These are phyloP conservation scores for Bonia amplexicaulis DNA, from an alignment of 176 grass and related monocot genomes.

Conservation along the genomic window DNA sequence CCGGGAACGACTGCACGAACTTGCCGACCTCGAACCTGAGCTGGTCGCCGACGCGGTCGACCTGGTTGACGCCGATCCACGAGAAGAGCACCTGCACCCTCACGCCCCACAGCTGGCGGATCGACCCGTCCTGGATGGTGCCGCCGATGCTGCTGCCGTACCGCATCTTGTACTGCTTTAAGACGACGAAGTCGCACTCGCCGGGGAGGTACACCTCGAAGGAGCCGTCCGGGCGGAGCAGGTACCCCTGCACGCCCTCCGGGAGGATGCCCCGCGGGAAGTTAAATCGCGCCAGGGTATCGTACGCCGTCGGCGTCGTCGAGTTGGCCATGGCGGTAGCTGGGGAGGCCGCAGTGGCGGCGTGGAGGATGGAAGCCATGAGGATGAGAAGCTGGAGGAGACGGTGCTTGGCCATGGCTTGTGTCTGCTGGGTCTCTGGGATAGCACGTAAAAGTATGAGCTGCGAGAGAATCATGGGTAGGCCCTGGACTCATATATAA, in stretches of 20 bases:
- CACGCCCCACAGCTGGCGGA: constrained; percentile 22
- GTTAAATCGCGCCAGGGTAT: constrained; percentile 33
- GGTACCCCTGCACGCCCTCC: constrained; percentile 35
- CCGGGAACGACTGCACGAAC: constrained; percentile 32
- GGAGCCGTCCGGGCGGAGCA: constrained; percentile 25
- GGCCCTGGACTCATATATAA: too few species aligned
- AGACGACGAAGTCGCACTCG: constrained; percentile 28
- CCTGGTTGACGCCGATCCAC: constrained; percentile 22
- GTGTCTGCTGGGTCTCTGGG: not conserved
- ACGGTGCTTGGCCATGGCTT: not conserved
- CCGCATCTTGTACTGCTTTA: not conserved
- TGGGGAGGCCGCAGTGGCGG: not conserved
- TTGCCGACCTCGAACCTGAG: constrained; percentile 35
- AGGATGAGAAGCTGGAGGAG: not conserved
- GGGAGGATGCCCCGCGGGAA: constrained; percentile 50
- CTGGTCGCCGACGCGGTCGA: not conserved
- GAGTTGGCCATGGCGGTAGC: not conserved
- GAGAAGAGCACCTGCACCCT: constrained; percentile 31
- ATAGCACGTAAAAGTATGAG: too few species aligned
- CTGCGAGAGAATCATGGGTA: too few species aligned
- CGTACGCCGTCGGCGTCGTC: constrained; percentile 26
- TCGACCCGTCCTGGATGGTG: not conserved
- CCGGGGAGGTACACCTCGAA: constrained; percentile 43
- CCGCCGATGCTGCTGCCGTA: constrained; percentile 32
- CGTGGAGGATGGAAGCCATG: not conserved